Base-by-base conservation (phyloP, 2,329 filamentous ascomycete genomes). In the Arthrocladium fulminans region DNA sequence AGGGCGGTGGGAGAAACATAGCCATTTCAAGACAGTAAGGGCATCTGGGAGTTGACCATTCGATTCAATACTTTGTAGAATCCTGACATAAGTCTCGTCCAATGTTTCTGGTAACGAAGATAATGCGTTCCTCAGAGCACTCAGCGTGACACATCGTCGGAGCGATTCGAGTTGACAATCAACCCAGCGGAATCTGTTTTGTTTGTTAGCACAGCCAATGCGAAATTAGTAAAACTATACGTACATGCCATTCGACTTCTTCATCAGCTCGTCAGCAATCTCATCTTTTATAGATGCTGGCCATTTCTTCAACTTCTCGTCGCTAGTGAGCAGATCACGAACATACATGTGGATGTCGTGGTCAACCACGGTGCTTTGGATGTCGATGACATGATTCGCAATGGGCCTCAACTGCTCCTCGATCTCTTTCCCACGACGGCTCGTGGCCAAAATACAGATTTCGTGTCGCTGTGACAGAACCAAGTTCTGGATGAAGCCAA, bases 111-210 rank as follows among this genome's bases (percentile, higher is more conserved):
- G 60, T 17, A 61, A 44, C 22, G 48, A 51, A 13, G 13, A 40
- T 29, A 62, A 50, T 8, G 54, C 43, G 8, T 54, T 45, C 24
- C 51, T 48, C 3, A 61, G 29, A 12, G 37, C 48, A 10, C 22
- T 46, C 8, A 49, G 47, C 34, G 54, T 51, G 6, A 56, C 29
- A 44, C 57, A 61, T 10, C 51, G 49, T 34, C 54, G 40, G 17
- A 63, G 49, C 15, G 49, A 50, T 24, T 59, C 55, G 27, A 63
- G 50, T 38, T 62, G 58, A 37, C 60, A 62, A 41, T 29, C 7
- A 7, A 55, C 59, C 59, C 56, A 61, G 10, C 58, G 52, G 51
- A 62, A 61, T 58, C 57, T 61, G 38, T 15, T 23, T 29, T 17
- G 20, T 35, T 12, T 24, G 20, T 51, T 30, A 48, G 29, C 22